Base-by-base conservation (phyloP, 2,329 filamentous ascomycete species). In the Talaromyces sp. region DNA sequence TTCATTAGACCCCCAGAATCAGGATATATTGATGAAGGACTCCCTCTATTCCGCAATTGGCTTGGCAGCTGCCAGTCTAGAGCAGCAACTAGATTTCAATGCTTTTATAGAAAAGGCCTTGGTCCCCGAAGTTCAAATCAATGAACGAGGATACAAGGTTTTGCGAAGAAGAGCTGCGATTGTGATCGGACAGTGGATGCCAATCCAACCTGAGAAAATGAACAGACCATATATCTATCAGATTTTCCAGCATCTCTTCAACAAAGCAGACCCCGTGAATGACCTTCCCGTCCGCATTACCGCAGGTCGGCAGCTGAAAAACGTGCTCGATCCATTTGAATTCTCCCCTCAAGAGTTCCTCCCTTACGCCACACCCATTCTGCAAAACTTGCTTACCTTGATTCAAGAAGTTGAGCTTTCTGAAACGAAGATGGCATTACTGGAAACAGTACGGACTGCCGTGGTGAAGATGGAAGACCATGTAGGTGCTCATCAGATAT, bases 21-120 rank as follows among this genome's bases (percentile, higher is more conserved):
- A 83, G 49, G 88, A 95, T 68, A 85, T 98, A 13, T 84, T 95
- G 17, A 87, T 91, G 66, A 98, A 97, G 75, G 95, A 99, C 75
- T 94, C 94, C 0, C 88, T 98, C 0, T 99, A 99, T 74, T 96
- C 92, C 5, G 93, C 94, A 11, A 89, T 99, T 80, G 93, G 94
- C 2, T 84, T 97, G 60, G 88, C 95, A 0, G 91, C 93, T 1
- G 85, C 91, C 1, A 88, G 93, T 45, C 81, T 98, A 17, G 84
- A 89, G 66, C 82, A 89, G 56, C 83, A 87, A 11, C 87, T 97
- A 68, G 90, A 98, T 76, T 98, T 98, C 78, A 90, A 96, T 73
- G 76, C 83, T 1, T 90, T 98, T 72, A 79, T 99, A 47, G 83
- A 86, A 17, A 87, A 88, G 5, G 93, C 90, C 0, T 82, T 99